phyloP scores from a whole-genome alignment of 2,329 filamentous ascomycete species.

The Neocatenulostroma microsporum region DNA sequence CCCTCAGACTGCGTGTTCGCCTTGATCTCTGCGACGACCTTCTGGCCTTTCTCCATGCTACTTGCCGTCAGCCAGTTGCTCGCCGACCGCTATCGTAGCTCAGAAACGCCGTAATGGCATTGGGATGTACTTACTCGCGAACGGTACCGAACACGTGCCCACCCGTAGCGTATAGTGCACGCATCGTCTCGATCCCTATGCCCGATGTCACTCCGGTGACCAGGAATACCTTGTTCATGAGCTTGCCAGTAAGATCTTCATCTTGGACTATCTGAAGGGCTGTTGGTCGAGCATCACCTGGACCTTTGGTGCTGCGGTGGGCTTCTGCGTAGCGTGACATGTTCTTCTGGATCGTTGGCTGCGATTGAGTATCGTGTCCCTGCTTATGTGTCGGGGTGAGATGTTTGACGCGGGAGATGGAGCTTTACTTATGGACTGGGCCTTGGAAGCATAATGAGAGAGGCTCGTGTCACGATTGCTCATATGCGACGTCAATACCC shows the following conservation, averaged over 20 bases:
- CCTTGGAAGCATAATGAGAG: too few species aligned
- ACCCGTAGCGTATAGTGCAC: constrained; percentile 27
- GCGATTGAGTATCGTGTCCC: too few species aligned
- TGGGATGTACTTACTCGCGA: constrained; percentile 18
- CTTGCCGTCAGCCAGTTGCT: constrained; percentile 19
- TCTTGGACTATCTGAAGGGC: constrained; percentile 15
- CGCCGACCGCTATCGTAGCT: too few species aligned
- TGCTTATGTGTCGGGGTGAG: too few species aligned
- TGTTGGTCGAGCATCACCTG: constrained; percentile 15
- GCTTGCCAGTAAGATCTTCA: constrained; percentile 22
- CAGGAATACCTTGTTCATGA: constrained; percentile 30
- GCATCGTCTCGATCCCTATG: constrained; percentile 35
- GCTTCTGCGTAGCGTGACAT: constrained; percentile 9
- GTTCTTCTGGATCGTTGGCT: too few species aligned
- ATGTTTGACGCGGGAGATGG: too few species aligned
- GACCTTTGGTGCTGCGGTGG: constrained; percentile 9
- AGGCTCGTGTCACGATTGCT: too few species aligned
- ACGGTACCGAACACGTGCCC: constrained; percentile 37
- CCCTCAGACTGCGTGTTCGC: constrained; percentile 24
- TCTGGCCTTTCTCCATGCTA: constrained; percentile 27
- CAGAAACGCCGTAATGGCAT: too few species aligned
- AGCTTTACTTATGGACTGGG: too few species aligned
- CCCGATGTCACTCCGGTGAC: constrained; percentile 36
- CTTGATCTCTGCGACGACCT: constrained; percentile 27
- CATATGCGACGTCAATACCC: too few species aligned